Conservation (phyloP, 225 moss, liverwort and hornwort species). For the Antitrichia curtipendula region DNA sequence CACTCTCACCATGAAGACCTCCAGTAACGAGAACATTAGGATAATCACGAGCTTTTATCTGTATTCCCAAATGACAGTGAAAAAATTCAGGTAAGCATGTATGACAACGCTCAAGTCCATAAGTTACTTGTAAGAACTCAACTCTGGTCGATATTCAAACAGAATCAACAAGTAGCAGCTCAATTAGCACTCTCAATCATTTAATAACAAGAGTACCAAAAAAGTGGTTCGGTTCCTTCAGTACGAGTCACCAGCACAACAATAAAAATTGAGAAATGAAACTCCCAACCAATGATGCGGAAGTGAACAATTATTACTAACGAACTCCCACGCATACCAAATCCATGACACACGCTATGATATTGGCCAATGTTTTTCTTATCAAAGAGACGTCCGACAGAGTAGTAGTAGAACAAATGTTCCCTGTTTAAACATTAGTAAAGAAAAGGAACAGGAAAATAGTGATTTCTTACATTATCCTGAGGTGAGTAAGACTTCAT, state of each 20-base stretch:
- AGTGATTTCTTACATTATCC: constrained; percentile 58
- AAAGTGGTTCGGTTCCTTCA: background rate
- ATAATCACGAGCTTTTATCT: constrained; percentile 64
- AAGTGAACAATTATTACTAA: background rate
- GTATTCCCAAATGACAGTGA: background rate
- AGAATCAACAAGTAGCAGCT: background rate
- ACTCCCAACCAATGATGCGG: background rate
- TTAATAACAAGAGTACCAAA: background rate
- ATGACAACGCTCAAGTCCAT: background rate
- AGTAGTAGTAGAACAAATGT: background rate
- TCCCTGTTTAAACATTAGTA: background rate
- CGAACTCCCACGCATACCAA: background rate
- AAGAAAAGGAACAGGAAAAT: background rate
- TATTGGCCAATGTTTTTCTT: background rate
- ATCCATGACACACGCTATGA: background rate
- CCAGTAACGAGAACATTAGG: constrained; percentile 80
- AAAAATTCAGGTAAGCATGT: background rate
- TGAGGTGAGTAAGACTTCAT: constrained; percentile 92
- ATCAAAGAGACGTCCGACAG: background rate
- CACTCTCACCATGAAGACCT: constrained; percentile 66
- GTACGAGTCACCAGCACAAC: background rate
- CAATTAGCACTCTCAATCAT: background rate
- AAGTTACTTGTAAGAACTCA: background rate
- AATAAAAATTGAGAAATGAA: background rate
- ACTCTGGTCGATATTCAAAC: background rate